These are phyloP conservation scores for Polygonum maritimum DNA, from an alignment of 148 eudicot species.

Conservation along the genomic window DNA sequence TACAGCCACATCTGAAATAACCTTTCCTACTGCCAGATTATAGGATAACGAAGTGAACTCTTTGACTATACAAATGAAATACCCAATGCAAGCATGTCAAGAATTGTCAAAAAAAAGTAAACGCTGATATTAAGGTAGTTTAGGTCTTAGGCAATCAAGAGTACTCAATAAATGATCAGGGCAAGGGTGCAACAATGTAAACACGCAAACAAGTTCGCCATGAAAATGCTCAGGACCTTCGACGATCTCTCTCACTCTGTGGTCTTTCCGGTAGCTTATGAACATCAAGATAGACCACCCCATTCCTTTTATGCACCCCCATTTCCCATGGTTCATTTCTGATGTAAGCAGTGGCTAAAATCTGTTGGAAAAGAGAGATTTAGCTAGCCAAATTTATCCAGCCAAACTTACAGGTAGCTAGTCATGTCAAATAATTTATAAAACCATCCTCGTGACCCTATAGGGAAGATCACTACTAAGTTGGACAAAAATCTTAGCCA, in stretches of 20 bases:
- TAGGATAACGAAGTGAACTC: not conserved
- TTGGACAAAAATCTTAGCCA: not conserved
- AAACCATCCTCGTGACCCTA: not conserved
- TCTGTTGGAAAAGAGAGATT: slow-evolving; percentile 35
- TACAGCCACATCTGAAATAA: not conserved
- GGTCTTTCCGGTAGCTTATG: slow-evolving; percentile 95
- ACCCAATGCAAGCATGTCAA: not conserved
- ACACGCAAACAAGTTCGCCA: not conserved
- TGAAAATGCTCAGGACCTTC: slow-evolving; percentile 39
- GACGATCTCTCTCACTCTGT: slow-evolving; percentile 65
- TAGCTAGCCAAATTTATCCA: not conserved
- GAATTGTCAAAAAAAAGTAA: not conserved
- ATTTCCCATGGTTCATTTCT: slow-evolving; percentile 97
- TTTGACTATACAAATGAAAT: not conserved
- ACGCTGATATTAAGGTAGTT: not conserved
- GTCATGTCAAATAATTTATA: not conserved
- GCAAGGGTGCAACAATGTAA: not conserved
- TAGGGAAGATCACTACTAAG: not conserved
- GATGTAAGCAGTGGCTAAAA: slow-evolving; percentile 88
- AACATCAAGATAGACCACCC: slow-evolving; percentile 93
- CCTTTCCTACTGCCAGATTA: not conserved
- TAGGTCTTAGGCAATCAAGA: not conserved
- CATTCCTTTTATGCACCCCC: slow-evolving; percentile 99
- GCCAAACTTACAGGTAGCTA: not conserved
- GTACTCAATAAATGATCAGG: not conserved